These are phyloP conservation scores for Myxozyma nipponensis DNA, from an alignment of 805 yeast genomes.

Conservation along the genomic window DNA sequence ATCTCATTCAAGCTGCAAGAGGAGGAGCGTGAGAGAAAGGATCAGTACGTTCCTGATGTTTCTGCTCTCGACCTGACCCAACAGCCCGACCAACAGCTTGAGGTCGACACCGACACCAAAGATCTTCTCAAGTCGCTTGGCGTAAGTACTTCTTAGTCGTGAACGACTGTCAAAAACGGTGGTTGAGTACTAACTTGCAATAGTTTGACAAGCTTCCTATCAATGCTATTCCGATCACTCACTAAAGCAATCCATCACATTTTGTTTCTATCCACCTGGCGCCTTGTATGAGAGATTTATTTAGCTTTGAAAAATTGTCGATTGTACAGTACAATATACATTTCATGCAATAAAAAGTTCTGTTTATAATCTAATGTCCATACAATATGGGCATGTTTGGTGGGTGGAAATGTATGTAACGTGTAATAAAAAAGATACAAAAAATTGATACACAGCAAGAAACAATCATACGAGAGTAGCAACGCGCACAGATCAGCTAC, in stretches of 20 bases:
- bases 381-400: too few relatives aligned
- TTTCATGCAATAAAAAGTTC: too few relatives aligned
- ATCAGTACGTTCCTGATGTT: conserved; percentile 99
- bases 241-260: conserved; percentile 42
- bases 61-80: conserved; percentile 95
- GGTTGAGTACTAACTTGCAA: too few relatives aligned
- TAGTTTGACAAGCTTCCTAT: conserved; percentile 59
- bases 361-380: too few relatives aligned
- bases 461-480: too few relatives aligned
- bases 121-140: conserved; percentile 93
- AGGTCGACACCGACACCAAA: conserved; percentile 95
- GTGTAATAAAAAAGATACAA: too few relatives aligned
- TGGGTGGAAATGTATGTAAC: too few relatives aligned
- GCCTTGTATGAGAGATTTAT: not conserved
- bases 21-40: conserved; percentile 99
- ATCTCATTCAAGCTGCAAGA: conserved; percentile 99
- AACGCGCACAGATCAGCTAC: too few relatives aligned
- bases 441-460: too few relatives aligned
- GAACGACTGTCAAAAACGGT: not conserved
- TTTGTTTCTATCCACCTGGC: not conserved
- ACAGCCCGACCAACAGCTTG: conserved; percentile 91
- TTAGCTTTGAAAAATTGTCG: too few relatives aligned
- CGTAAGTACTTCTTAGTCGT: conserved; percentile 62
- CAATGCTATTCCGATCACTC: conserved; percentile 79
- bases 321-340: too few relatives aligned